These are phyloP conservation scores for Penicillium pulvis DNA, from an alignment of 495 filamentous ascomycete genomes.

Conservation along the genomic window DNA sequence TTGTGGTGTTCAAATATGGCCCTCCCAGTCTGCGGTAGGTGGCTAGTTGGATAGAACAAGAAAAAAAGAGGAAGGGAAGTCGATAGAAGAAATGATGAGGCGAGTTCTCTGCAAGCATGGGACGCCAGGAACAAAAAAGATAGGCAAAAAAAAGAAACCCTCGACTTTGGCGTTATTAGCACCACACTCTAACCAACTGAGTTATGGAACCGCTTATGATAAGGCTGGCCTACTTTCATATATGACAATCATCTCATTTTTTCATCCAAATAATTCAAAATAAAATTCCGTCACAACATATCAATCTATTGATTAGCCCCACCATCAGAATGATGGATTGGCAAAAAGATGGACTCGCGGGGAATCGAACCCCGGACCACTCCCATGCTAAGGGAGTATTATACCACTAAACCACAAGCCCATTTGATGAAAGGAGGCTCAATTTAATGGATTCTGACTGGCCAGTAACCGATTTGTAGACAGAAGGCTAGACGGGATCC, in stretches of 20 bases:
- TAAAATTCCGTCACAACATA: too few relatives aligned
- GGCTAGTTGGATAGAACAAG: too few relatives aligned
- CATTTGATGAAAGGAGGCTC: constrained; percentile 17
- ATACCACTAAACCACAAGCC: constrained; percentile 52
- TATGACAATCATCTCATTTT: too few relatives aligned
- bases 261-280: too few relatives aligned
- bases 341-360: constrained; percentile 47
- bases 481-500: not conserved
- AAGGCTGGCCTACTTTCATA: too few relatives aligned
- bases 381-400: constrained; percentile 51
- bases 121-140: not conserved
- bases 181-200: constrained; percentile 32
- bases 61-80: too few relatives aligned
- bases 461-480: not conserved
- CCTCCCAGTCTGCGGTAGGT: too few relatives aligned
- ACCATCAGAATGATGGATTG: too few relatives aligned
- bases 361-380: constrained; percentile 62
- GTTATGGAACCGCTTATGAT: constrained; percentile 21
- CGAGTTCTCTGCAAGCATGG: too few relatives aligned
- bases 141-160: constrained; percentile 11
- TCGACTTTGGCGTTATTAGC: constrained; percentile 31
- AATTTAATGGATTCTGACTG: constrained; percentile 1
- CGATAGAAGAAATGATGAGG: too few relatives aligned
- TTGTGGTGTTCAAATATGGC: too few relatives aligned
- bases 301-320: too few relatives aligned